Conservation (phyloP, 2,329 filamentous ascomycete genomes). For the Arthrobotrys conoides region DNA sequence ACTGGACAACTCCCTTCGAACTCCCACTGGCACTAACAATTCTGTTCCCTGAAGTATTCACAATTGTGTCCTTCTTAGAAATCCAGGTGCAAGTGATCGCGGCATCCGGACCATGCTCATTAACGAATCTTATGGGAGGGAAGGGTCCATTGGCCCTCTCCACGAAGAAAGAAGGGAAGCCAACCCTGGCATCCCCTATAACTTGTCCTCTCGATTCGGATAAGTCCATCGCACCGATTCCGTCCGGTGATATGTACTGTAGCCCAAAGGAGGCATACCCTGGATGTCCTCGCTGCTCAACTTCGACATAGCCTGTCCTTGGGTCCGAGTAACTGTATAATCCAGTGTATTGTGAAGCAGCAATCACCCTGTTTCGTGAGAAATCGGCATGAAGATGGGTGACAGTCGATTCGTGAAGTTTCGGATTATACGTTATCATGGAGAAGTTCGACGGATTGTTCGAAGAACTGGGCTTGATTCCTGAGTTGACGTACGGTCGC, state of each 20-base stretch:
- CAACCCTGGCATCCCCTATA: constrained; percentile 80
- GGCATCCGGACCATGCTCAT: constrained; percentile 78
- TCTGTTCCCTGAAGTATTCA: constrained; percentile 45
- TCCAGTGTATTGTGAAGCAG: constrained; percentile 52
- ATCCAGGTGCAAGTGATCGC: constrained; percentile 88
- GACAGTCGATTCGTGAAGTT: constrained; percentile 55
- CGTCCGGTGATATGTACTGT: constrained; percentile 53
- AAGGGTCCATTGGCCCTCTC: constrained; percentile 68
- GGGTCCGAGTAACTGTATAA: constrained; percentile 56
- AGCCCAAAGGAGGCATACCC: constrained; percentile 56
- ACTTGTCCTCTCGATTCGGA: constrained; percentile 52
- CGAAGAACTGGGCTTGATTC: constrained; percentile 38
- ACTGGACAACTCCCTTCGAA: constrained; percentile 57
- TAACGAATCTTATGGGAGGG: constrained; percentile 79
- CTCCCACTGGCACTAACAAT: constrained; percentile 57
- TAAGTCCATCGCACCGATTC: constrained; percentile 50
- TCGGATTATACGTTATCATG: constrained; percentile 59
- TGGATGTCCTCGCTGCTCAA: constrained; percentile 50
- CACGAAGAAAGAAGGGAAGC: constrained; percentile 77
- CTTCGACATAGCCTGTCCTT: constrained; percentile 55
- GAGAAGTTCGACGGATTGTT: constrained; percentile 57
- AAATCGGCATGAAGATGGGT: constrained; percentile 58
- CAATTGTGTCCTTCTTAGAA: constrained; percentile 73
- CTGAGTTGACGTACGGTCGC: constrained; percentile 32
- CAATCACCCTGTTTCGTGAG: constrained; percentile 46